phyloP scores from a whole-genome alignment of 2,329 filamentous ascomycete species.

The Ophioceras dolichostomum region DNA sequence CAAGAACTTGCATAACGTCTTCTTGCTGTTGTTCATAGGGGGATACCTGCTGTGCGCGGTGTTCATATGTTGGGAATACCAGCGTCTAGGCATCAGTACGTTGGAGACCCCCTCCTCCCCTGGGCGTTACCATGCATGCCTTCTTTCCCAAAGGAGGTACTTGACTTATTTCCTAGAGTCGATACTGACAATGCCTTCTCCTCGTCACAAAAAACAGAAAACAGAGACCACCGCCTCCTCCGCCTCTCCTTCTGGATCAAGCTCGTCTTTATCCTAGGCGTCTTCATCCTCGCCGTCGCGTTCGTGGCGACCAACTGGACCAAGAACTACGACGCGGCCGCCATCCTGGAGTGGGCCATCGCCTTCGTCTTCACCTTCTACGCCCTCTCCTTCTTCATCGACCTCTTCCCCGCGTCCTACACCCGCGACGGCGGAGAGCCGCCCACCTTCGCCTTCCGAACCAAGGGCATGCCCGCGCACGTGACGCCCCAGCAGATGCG shows the following conservation, averaged over 20 bases:
- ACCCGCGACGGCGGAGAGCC: constrained; percentile 38
- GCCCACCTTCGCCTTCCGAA: constrained; percentile 3
- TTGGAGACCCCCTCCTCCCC: constrained; percentile 6
- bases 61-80: constrained; percentile 84
- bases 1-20: constrained; percentile 56
- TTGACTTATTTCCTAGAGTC: neutral
- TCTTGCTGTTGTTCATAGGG: constrained; percentile 70
- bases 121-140: too few species aligned
- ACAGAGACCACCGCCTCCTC: constrained; percentile 63
- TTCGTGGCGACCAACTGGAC: constrained; percentile 50
- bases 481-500: neutral
- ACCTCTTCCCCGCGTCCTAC: constrained; percentile 67
- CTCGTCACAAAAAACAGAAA: constrained; percentile 29
- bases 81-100: constrained; percentile 64
- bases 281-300: constrained; percentile 58
- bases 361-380: constrained; percentile 83
- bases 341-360: constrained; percentile 68
- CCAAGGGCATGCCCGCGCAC: constrained; percentile 1
- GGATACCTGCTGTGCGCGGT: constrained; percentile 80
- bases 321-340: constrained; percentile 49
- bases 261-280: constrained; percentile 69
- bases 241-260: constrained; percentile 79
- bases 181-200: too few species aligned
- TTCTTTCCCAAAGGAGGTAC: neutral
- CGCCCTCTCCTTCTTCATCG: constrained; percentile 73